phyloP scores from a whole-genome alignment of 1,284 basidiomycete genomes.

The Leccinum griseonigrum region DNA sequence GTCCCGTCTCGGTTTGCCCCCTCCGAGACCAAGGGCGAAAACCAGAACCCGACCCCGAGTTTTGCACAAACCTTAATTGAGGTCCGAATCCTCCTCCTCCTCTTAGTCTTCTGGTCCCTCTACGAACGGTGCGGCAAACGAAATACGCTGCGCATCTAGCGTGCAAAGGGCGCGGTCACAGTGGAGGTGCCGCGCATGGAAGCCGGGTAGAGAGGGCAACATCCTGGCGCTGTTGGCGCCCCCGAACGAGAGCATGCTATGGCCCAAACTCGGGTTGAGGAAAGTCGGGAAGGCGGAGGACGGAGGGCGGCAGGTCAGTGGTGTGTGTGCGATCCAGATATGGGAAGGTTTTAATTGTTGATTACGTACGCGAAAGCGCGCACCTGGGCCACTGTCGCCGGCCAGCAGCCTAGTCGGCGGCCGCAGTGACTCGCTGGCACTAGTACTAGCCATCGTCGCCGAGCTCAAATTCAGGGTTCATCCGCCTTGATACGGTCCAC shows the following conservation, averaged over 20 bases:
- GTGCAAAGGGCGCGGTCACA: slow-evolving; percentile 56
- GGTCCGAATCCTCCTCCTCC: slow-evolving; percentile 53
- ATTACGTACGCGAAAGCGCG: too few relatives aligned
- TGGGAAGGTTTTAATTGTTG: too few relatives aligned
- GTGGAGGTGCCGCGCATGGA: slow-evolving; percentile 57
- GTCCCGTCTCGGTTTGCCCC: background rate
- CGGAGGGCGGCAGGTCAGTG: slow-evolving; percentile 81
- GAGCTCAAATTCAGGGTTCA: too few relatives aligned
- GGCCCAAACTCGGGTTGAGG: slow-evolving; percentile 79
- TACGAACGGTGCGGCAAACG: slow-evolving; percentile 60
- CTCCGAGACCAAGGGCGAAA: slow-evolving; percentile 44
- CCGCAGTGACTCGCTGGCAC: too few relatives aligned
- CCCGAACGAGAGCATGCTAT: slow-evolving; percentile 76
- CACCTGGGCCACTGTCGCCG: too few relatives aligned
- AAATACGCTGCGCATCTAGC: slow-evolving; percentile 72
- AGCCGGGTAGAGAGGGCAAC: slow-evolving; percentile 88
- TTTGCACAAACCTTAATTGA: slow-evolving; percentile 4
- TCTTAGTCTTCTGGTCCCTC: slow-evolving; percentile 61
- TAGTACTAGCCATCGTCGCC: too few relatives aligned
- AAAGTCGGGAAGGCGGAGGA: slow-evolving; percentile 90
- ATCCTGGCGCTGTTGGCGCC: slow-evolving; percentile 87
- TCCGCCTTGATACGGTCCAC: too few relatives aligned
- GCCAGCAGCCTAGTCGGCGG: too few relatives aligned
- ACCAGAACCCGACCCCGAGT: slow-evolving; percentile 44
- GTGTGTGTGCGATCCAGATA: slow-evolving; percentile 71